Evolutionary conservation across 2,329 filamentous ascomycete genomes (phyloP).

Genomic region (Colletotrichum sp.): DNA sequence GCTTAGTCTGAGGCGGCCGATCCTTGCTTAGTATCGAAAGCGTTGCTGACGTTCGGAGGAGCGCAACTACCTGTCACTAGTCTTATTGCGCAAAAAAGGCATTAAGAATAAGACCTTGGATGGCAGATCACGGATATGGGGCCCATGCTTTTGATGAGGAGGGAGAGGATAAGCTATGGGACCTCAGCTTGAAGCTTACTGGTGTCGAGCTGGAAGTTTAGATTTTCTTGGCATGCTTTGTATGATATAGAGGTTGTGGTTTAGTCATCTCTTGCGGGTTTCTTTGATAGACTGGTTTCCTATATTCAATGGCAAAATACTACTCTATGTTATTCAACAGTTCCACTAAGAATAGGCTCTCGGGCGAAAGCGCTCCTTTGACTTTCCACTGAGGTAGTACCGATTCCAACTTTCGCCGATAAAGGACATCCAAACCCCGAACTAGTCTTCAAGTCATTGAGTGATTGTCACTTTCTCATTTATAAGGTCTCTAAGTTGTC

Average conservation of each 20-base stretch:
- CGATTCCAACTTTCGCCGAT: neutral
- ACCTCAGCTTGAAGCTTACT: conserved; percentile 30
- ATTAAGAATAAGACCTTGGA: neutral
- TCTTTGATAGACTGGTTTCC: neutral
- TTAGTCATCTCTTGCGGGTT: neutral
- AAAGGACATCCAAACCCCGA: neutral
- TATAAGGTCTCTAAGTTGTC: neutral
- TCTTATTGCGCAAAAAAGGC: neutral
- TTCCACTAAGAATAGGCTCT: neutral
- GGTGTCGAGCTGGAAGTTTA: neutral
- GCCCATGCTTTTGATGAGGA: conserved; percentile 36
- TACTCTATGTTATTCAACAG: neutral
- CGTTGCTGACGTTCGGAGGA: fast-evolving
- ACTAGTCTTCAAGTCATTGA: fast-evolving
- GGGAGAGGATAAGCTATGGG: conserved; percentile 45
- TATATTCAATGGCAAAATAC: neutral
- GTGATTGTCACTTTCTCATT: neutral
- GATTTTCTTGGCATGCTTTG: neutral
- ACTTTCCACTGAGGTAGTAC: neutral
- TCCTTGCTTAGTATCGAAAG: neutral
- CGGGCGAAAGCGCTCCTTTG: neutral
- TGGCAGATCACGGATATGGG: neutral
- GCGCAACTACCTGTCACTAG: too few relatives aligned
- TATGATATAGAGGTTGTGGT: neutral
- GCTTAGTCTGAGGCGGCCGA: neutral